These are phyloP conservation scores for Saccharomyces pastorianus DNA, from an alignment of 1,139 yeast species.

Conservation along the genomic window DNA sequence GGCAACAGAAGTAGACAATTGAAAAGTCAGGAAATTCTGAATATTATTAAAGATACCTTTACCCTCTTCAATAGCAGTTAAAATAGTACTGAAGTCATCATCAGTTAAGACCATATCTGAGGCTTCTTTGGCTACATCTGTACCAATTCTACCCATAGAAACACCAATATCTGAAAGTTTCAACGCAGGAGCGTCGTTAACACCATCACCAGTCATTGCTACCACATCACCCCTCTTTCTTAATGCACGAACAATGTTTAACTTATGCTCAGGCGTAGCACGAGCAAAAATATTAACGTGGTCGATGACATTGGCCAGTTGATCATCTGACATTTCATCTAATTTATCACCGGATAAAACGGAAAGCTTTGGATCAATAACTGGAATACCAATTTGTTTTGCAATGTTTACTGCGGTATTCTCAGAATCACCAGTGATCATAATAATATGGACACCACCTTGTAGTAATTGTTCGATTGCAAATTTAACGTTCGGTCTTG, in stretches of 20 bases:
- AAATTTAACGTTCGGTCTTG: conserved; percentile 70
- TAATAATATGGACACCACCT: conserved; percentile 91
- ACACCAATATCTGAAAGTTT: conserved; percentile 95
- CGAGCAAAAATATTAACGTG: conserved; percentile 89
- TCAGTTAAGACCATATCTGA: conserved; percentile 96
- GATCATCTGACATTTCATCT: conserved; percentile 61
- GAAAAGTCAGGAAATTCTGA: conserved; percentile 89
- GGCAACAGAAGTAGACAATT: conserved; percentile 89
- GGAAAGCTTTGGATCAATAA: conserved; percentile 49
- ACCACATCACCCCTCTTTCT: conserved; percentile 92
- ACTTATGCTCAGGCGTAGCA: conserved; percentile 94
- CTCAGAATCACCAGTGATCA: conserved; percentile 96
- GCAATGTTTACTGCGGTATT: conserved; percentile 91
- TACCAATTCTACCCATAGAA: conserved; percentile 93
- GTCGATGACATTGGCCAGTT: conserved; percentile 64
- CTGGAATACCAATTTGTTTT: conserved; percentile 83
- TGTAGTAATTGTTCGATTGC: conserved; percentile 68
- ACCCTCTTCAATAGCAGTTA: conserved; percentile 91
- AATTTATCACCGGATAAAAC: conserved; percentile 80
- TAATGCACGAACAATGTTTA: conserved; percentile 81
- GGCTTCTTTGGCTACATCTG: conserved; percentile 97
- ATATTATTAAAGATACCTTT: conserved; percentile 92
- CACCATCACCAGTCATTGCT: conserved; percentile 99
- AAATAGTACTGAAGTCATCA: conserved; percentile 88
- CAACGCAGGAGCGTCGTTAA: conserved; percentile 94